Conservation (phyloP, 208 protist species). For the Wallacemonas sp. region DNA sequence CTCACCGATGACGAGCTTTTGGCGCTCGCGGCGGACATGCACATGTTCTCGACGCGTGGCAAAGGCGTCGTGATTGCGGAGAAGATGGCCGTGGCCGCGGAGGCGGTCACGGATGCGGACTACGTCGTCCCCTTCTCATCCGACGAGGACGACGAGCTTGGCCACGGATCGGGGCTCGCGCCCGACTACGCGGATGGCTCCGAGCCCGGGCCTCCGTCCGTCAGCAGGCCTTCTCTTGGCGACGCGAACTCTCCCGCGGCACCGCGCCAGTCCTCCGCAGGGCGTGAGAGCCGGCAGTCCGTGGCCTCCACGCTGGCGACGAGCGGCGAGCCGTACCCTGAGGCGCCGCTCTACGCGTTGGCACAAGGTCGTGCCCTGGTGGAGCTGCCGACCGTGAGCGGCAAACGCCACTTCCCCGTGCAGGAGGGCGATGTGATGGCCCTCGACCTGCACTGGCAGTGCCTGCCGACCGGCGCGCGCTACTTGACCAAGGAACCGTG, state of each 20-base stretch:
- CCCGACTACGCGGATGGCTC: too few species aligned
- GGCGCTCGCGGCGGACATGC: conserved; percentile 50
- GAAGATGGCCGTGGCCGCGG: neutral
- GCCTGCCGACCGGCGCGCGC: conserved; percentile 50
- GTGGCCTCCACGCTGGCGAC: neutral
- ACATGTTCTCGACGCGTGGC: conserved; percentile 27
- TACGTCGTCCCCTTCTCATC: conserved; percentile 1
- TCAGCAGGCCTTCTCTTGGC: neutral
- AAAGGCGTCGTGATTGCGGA: conserved; percentile 15
- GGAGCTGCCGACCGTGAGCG: conserved; percentile 27
- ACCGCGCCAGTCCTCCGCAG: neutral
- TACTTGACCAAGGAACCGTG: conserved; percentile 60
- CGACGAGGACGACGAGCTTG: neutral
- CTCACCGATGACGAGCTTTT: conserved; percentile 64
- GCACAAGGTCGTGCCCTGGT: conserved; percentile 38
- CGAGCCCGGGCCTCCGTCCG: neutral
- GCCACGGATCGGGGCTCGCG: too few species aligned
- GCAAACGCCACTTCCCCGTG: conserved; percentile 46
- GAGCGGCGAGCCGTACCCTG: conserved; percentile 1
- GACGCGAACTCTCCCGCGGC: neutral
- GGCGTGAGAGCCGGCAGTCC: neutral
- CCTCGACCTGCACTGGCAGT: conserved; percentile 37
- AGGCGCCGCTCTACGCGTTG: conserved; percentile 34
- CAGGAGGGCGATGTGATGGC: conserved; percentile 61
- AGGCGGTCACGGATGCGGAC: neutral